A percentile compares a stretch with the other conserved stretches of the same genome.
These are phyloP conservation scores for Endoconidiophora laricicola DNA, from an alignment of 2,329 filamentous ascomycete species.

Conservation along the genomic window DNA sequence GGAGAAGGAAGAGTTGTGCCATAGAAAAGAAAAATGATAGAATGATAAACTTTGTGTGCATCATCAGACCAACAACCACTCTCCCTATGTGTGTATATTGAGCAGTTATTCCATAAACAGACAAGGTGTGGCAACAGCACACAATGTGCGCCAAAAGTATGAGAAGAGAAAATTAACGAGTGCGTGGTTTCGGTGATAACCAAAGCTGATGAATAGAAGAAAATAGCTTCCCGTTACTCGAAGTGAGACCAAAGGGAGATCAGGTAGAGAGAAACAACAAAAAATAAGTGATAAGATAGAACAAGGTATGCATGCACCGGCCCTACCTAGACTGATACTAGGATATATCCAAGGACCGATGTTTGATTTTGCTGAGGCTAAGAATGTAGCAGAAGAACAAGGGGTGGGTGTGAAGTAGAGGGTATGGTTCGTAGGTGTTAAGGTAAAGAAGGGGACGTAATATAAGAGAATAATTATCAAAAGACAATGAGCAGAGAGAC, in stretches of 20 bases:
- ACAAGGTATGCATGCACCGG: not conserved
- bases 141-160: slow-evolving; percentile 4
- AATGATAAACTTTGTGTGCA: not conserved
- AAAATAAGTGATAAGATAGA: not conserved
- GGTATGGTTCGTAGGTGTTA: not conserved
- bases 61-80: no score
- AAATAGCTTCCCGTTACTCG: slow-evolving; percentile 8
- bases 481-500: slow-evolving; percentile 12
- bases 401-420: not conserved
- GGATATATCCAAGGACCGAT: not conserved
- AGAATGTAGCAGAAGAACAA: not conserved
- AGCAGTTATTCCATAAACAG: no score
- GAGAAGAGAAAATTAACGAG: slow-evolving; percentile 5
- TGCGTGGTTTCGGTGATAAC: slow-evolving; percentile 2
- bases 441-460: not conserved
- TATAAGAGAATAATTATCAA: slow-evolving; percentile 11
- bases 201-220: slow-evolving; percentile 1
- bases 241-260: slow-evolving; percentile 8
- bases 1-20: not conserved
- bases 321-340: slow-evolving; percentile 12
- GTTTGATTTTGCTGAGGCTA: not conserved
- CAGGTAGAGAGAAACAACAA: not conserved
- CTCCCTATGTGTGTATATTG: no score
- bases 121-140: no score
- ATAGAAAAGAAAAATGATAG: not conserved